phyloP scores from a whole-genome alignment of 345 rosid genomes.

The Gossypium mustelinum region DNA sequence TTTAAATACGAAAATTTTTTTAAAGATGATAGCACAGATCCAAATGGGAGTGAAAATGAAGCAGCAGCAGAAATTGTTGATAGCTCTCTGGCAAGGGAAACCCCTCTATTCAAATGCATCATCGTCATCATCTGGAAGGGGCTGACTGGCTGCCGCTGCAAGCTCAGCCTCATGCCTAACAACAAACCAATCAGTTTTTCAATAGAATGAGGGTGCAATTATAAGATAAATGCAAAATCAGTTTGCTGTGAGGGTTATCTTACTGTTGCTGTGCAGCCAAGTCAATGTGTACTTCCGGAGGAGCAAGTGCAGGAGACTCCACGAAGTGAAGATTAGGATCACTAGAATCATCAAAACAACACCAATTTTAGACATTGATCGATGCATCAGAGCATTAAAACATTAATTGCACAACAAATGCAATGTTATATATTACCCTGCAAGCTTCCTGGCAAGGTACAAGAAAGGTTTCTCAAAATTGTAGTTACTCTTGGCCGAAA shows the following conservation, averaged over 20 bases:
- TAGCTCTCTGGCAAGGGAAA: not conserved
- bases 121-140: slow-evolving; percentile 19
- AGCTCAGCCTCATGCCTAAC: slow-evolving; percentile 21
- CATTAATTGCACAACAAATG: not conserved
- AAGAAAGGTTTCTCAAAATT: slow-evolving; percentile 91
- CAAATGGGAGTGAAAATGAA: not conserved
- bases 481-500: slow-evolving; percentile 92
- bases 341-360: slow-evolving; percentile 25
- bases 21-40: not conserved
- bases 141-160: slow-evolving; percentile 13
- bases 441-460: slow-evolving; percentile 83
- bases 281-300: slow-evolving; percentile 86
- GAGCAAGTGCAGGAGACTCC: slow-evolving; percentile 87
- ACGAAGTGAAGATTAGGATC: slow-evolving; percentile 91
- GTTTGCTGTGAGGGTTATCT: slow-evolving; percentile 13
- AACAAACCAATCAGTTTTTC: not conserved
- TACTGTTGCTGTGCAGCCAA: slow-evolving; percentile 84
- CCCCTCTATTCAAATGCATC: slow-evolving; percentile 9
- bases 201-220: not conserved
- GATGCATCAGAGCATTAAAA: not conserved
- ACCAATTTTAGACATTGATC: not conserved
- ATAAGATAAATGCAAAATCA: not conserved
- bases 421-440: slow-evolving; percentile 45
- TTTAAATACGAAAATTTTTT: not conserved
- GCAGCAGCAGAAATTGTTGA: not conserved